Base-by-base conservation (phyloP, 805 yeast species). In the Candida bentonensis region DNA sequence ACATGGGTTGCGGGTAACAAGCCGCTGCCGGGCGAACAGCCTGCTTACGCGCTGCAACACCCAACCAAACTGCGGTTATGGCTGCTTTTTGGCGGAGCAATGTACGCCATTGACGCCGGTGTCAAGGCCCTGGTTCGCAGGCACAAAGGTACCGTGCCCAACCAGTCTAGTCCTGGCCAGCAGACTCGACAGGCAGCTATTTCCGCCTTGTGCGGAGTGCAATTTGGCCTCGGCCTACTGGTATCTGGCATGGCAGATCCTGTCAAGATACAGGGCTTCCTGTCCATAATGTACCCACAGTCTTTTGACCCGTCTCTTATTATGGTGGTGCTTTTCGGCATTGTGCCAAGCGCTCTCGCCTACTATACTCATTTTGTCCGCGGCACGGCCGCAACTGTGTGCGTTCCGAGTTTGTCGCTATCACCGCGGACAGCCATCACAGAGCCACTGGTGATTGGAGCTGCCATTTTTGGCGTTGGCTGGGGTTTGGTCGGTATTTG, bases 401-500 rank as follows among this genome's bases (percentile, higher is more conserved):
- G 39, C 1, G 57, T 52, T 21, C 11, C 42, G 3, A 22, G 21
- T 9, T 52, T 46, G 42, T 28, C 40, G 2, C 49, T 58, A 22
- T 58, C 61, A 3, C 47, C 54, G 20, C 27, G 54, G 20, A 55
- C 54, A 2, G 49, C 52, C 2, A 55, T 64, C 2, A 50, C 61
- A 0, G 21, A 41, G 0, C 58, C 55, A 28, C 63, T 73, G 42
- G 20, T 73, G 0, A 2, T 65, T 2, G 78, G 78, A 2, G 61
- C 67, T 47, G 57, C 57, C 0, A 11, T 70, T 3, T 73, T 73
- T 50, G 78, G 78, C 7, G 13, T 66, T 5, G 78, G 78, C 0
- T 73, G 78, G 78, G 78, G 74, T 0, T 26, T 69, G 2, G 51
- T 65, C 0, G 78, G 78, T 1, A 56, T 71, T 2, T 73, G 78